phyloP scores from a whole-genome alignment of 2,329 filamentous ascomycete species.

The Zymoseptoria crescenta region DNA sequence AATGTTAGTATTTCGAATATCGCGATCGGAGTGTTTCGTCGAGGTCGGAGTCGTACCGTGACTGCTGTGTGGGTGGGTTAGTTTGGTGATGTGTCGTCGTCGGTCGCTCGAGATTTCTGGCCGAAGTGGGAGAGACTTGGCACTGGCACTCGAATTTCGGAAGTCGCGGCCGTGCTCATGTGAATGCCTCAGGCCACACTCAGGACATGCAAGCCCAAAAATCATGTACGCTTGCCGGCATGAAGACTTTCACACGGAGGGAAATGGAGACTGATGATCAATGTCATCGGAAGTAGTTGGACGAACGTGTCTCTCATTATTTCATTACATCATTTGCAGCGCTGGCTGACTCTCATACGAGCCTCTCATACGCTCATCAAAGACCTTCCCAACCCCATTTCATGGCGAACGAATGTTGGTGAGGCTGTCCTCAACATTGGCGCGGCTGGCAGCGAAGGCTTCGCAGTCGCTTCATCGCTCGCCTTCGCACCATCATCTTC shows the following conservation, averaged over 20 bases:
- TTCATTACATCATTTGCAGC: neutral
- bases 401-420: conserved; percentile 3
- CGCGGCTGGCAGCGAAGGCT: conserved; percentile 12
- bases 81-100: conserved; percentile 2
- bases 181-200: neutral
- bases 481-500: neutral
- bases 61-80: conserved; percentile 13
- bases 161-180: neutral
- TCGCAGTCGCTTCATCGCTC: neutral
- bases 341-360: neutral
- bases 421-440: conserved; percentile 25
- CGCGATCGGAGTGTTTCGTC: neutral
- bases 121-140: neutral
- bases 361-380: conserved; percentile 12
- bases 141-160: neutral
- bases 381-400: conserved; percentile 7
- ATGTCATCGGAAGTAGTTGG: neutral
- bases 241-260: neutral
- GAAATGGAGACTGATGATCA: neutral
- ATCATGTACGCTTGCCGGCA: too few relatives aligned
- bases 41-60: conserved; percentile 11
- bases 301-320: neutral
- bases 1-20: conserved; percentile 1
- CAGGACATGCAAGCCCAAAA: too few relatives aligned
- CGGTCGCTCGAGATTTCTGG: neutral